These are phyloP conservation scores for Agapanthus africanus DNA, from an alignment of 106 monocot genomes.

Conservation along the genomic window DNA sequence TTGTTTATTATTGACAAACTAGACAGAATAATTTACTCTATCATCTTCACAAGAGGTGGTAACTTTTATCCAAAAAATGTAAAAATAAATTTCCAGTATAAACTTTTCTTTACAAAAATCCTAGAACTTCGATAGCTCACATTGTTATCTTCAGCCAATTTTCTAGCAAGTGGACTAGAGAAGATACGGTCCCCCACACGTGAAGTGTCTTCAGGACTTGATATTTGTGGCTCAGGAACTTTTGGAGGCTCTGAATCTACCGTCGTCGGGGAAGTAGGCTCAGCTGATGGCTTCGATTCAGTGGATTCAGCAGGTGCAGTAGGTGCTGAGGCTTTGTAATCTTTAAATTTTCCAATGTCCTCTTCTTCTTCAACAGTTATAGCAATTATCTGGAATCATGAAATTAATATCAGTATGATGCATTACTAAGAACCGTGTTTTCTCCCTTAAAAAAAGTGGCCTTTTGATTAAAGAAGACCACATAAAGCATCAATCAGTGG, in stretches of 20 bases:
- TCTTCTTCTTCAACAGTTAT: conserved; percentile 89
- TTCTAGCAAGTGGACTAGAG: conserved; percentile 82
- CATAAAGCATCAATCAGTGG: not conserved
- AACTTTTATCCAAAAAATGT: not conserved
- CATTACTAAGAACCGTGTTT: not conserved
- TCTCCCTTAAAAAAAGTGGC: not conserved
- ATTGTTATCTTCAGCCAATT: conserved; percentile 90
- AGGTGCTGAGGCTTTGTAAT: conserved; percentile 54
- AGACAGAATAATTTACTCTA: not conserved
- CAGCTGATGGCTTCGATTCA: conserved; percentile 33
- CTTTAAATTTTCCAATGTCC: conserved; percentile 78
- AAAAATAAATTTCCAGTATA: not conserved
- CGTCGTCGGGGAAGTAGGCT: conserved; percentile 28
- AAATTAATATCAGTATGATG: too few relatives aligned
- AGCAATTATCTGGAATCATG: conserved; percentile 84
- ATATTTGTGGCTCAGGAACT: conserved; percentile 33
- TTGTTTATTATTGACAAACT: not conserved
- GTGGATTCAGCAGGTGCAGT: conserved; percentile 27
- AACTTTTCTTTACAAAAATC: too few relatives aligned
- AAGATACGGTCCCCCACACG: conserved; percentile 61
- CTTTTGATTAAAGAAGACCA: not conserved
- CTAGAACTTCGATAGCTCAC: conserved; percentile 27
- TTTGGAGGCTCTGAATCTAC: conserved; percentile 28
- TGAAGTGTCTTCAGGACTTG: conserved; percentile 32
- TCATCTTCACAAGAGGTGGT: not conserved